phyloP scores from a whole-genome alignment of 2,329 filamentous ascomycete genomes.

The Dactylellina leptospora region DNA sequence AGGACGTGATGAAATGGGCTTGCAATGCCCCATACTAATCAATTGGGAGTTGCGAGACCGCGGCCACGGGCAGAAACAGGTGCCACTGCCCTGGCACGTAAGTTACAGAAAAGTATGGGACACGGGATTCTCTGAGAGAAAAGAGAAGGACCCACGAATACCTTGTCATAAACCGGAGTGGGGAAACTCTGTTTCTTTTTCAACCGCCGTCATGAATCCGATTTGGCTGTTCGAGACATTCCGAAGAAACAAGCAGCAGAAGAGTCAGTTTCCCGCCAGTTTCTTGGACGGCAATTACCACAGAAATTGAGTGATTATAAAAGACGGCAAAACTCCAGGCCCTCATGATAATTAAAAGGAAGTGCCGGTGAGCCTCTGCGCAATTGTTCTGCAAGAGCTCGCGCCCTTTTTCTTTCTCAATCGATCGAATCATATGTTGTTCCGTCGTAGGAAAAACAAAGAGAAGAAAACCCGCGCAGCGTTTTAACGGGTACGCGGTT shows the following conservation, averaged over 20 bases:
- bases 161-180: conserved; percentile 24
- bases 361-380: not conserved
- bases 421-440: not conserved
- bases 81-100: conserved; percentile 48
- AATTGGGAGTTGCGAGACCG: conserved; percentile 24
- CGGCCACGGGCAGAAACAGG: conserved; percentile 45
- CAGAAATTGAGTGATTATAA: conserved; percentile 31
- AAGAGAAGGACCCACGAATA: conserved; percentile 27
- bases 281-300: conserved; percentile 34
- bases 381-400: conserved; percentile 25
- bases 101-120: conserved; percentile 49
- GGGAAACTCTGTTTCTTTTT: conserved; percentile 6
- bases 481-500: conserved; percentile 32
- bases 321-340: conserved; percentile 8
- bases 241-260: not conserved
- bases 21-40: conserved; percentile 17
- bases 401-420: conserved; percentile 5
- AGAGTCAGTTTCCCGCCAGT: not conserved
- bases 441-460: not conserved
- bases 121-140: conserved; percentile 40
- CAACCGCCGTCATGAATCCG: conserved; percentile 21
- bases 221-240: conserved; percentile 28
- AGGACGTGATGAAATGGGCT: conserved; percentile 13
- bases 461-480: not conserved
- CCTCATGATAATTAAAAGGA: not conserved